These are phyloP conservation scores for Lactifluus subvellereus DNA, from an alignment of 768 basidiomycete species.

Conservation along the genomic window DNA sequence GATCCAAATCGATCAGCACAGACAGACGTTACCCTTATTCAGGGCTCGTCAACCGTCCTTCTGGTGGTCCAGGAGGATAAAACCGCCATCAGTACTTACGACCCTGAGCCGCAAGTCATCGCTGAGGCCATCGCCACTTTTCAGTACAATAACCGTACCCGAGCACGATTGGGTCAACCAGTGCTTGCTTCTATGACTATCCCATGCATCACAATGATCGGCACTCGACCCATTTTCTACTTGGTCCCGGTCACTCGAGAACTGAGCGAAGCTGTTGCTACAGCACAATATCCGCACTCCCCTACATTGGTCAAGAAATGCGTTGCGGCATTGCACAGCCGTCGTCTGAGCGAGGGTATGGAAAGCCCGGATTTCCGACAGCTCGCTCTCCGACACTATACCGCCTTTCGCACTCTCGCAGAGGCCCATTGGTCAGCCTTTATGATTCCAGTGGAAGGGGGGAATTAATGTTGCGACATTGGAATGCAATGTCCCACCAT, in stretches of 20 bases:
- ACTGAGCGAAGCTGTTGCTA: not conserved
- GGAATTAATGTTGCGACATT: not conserved
- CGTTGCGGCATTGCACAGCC: not conserved
- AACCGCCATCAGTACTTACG: not conserved
- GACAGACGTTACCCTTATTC: not conserved
- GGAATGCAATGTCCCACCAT: too few relatives aligned
- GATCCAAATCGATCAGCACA: not conserved
- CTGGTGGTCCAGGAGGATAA: conserved; percentile 3
- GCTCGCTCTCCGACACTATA: not conserved
- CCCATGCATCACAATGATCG: not conserved
- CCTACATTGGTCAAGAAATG: not conserved
- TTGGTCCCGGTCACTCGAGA: not conserved
- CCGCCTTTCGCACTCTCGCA: not conserved
- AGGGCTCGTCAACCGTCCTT: not conserved
- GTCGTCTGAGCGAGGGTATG: not conserved
- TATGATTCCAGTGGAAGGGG: not conserved
- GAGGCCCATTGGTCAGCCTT: not conserved
- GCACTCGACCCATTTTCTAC: conserved; percentile 5
- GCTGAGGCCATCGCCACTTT: conserved; percentile 1
- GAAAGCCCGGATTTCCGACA: not conserved
- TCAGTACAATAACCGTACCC: not conserved
- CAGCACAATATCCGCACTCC: not conserved
- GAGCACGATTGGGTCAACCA: not conserved
- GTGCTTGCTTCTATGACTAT: conserved; percentile 4
- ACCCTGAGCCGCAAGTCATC: conserved; percentile 11